Conservation (phyloP, 176 grass and related monocot genomes). For the Bothriochloa decipiens region DNA sequence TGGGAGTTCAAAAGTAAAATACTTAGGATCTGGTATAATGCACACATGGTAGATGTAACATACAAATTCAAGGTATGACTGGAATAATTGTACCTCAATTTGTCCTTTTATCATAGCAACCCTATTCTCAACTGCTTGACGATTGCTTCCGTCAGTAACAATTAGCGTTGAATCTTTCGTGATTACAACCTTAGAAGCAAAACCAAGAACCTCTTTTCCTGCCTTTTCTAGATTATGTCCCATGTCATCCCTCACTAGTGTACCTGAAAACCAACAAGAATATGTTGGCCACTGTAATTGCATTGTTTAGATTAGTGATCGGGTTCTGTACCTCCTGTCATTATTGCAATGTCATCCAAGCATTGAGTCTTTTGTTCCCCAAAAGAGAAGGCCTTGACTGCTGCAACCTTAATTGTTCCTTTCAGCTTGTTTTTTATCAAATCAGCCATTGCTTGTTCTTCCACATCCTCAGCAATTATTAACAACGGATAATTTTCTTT, state of each 20-base stretch:
- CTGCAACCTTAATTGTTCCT: slow-evolving; percentile 81
- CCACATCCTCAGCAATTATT: slow-evolving; percentile 85
- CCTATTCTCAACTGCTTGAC: slow-evolving; percentile 61
- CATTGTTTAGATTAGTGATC: slow-evolving; percentile 8
- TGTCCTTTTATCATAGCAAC: slow-evolving; percentile 70
- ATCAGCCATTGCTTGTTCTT: slow-evolving; percentile 66
- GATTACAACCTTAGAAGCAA: slow-evolving; percentile 75
- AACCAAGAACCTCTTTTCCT: slow-evolving; percentile 84
- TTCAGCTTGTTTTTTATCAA: slow-evolving; percentile 90
- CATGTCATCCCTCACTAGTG: slow-evolving; percentile 75
- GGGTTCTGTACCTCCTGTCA: slow-evolving; percentile 76
- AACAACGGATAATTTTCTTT: slow-evolving; percentile 84
- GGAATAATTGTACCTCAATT: slow-evolving; percentile 62
- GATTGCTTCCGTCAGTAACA: slow-evolving; percentile 77
- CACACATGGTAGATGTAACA: not conserved
- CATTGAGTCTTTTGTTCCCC: slow-evolving; percentile 85
- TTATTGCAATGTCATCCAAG: slow-evolving; percentile 84
- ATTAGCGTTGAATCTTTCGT: slow-evolving; percentile 87
- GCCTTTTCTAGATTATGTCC: slow-evolving; percentile 77
- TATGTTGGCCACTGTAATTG: slow-evolving; percentile 3
- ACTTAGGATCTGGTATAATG: not conserved
- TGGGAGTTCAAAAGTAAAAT: slow-evolving; percentile 39
- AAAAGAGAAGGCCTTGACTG: slow-evolving; percentile 87
- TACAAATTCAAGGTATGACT: not conserved
- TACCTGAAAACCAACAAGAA: slow-evolving; percentile 59